These are phyloP conservation scores for Trichocladium uniseriatum DNA, from an alignment of 495 filamentous ascomycete genomes.

Conservation along the genomic window DNA sequence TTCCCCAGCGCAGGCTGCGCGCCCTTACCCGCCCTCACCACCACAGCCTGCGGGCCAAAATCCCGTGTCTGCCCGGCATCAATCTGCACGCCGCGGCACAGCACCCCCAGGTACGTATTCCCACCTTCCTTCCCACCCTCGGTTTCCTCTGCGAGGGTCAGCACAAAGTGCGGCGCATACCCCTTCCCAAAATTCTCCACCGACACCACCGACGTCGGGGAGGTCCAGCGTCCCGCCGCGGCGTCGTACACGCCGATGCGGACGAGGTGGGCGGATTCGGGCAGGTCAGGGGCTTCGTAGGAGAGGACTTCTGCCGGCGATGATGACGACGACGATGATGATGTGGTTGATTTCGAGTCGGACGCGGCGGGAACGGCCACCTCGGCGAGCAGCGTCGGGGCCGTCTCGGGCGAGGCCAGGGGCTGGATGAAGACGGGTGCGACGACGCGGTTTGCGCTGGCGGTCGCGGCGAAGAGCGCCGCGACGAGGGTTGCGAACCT, in stretches of 20 bases:
- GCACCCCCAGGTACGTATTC: conserved; percentile 28
- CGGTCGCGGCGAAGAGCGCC: conserved; percentile 24
- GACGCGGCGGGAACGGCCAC: conserved; percentile 28
- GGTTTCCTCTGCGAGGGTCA: conserved; percentile 27
- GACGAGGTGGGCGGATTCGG: conserved; percentile 29
- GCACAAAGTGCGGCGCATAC: conserved; percentile 39
- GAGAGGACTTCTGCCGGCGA: conserved; percentile 27
- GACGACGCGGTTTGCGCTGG: conserved; percentile 22
- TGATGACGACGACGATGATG: background rate
- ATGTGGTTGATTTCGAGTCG: background rate
- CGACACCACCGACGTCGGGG: conserved; percentile 40
- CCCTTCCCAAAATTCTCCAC: conserved; percentile 45
- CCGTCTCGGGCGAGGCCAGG: conserved; percentile 19
- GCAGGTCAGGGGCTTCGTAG: conserved; percentile 42
- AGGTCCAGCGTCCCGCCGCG: conserved; percentile 31
- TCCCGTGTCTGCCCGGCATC: conserved; percentile 48
- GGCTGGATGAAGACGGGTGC: conserved; percentile 40
- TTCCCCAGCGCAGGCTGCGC: conserved; percentile 53
- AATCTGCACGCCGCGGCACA: conserved; percentile 35
- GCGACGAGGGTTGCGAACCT: conserved; percentile 9
- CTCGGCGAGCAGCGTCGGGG: conserved; percentile 38
- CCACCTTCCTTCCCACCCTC: background rate
- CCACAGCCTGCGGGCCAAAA: conserved; percentile 46
- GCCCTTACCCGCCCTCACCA: conserved; percentile 38
- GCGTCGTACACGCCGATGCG: conserved; percentile 43